These are phyloP conservation scores for Amanita inopinata DNA, from an alignment of 768 basidiomycete species.

Conservation along the genomic window DNA sequence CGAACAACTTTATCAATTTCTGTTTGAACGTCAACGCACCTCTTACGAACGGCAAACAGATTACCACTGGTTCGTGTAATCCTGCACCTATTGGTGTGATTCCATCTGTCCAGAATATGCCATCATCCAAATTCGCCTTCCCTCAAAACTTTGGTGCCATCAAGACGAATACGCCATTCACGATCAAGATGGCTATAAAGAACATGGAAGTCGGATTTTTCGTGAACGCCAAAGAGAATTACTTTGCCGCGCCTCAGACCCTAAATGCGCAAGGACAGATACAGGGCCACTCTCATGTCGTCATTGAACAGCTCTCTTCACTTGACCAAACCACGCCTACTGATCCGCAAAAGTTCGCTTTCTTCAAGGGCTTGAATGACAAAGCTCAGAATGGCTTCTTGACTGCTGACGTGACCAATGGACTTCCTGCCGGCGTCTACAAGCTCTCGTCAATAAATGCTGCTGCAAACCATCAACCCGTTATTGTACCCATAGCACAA, in stretches of 20 bases:
- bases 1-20: conserved; percentile 63
- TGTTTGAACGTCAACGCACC: conserved; percentile 34
- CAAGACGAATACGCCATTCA: conserved; percentile 33
- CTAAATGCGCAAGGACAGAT: conserved; percentile 32
- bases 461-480: conserved; percentile 40
- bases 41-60: conserved; percentile 41
- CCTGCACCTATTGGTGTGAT: conserved; percentile 42
- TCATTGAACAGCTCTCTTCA: conserved; percentile 35
- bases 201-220: conserved; percentile 39
- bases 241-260: conserved; percentile 41
- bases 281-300: conserved; percentile 49
- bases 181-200: conserved; percentile 26
- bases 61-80: conserved; percentile 42
- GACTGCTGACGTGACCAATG: conserved; percentile 33
- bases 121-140: conserved; percentile 37
- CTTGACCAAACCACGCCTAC: conserved; percentile 32
- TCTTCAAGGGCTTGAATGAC: conserved; percentile 54
- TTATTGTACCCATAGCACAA: conserved; percentile 37
- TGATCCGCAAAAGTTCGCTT: conserved; percentile 44
- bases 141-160: conserved; percentile 30
- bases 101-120: conserved; percentile 32
- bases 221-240: conserved; percentile 39
- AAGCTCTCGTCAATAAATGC: conserved; percentile 43
- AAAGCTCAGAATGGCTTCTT: conserved; percentile 42
- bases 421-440: conserved; percentile 51